These are phyloP conservation scores for Serendipita indica DNA, from an alignment of 768 basidiomycete genomes.

Conservation along the genomic window DNA sequence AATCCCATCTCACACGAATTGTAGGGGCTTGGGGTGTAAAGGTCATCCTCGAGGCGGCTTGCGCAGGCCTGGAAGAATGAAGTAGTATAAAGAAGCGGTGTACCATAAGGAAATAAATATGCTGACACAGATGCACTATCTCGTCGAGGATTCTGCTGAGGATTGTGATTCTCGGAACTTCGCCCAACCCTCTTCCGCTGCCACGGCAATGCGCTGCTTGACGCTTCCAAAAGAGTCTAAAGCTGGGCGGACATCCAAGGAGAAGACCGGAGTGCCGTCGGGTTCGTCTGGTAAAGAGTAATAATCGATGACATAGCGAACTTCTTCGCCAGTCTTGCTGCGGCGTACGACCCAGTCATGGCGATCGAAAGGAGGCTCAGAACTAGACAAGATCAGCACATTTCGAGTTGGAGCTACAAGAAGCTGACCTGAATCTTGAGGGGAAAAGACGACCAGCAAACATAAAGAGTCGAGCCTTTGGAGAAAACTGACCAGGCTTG, in stretches of 20 bases:
- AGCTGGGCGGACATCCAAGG: conserved; percentile 89
- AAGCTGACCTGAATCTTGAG: conserved; percentile 71
- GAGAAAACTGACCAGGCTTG: conserved; percentile 81
- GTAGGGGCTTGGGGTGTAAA: conserved; percentile 74
- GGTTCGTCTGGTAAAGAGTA: conserved; percentile 82
- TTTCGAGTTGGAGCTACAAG: no score
- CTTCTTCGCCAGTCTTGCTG: conserved; percentile 60
- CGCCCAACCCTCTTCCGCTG: conserved; percentile 53
- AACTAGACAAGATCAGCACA: conserved; percentile 30
- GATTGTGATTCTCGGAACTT: not conserved
- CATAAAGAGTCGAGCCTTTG: conserved; percentile 80
- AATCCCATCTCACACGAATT: not conserved
- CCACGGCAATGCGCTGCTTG: conserved; percentile 53
- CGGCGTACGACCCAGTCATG: conserved; percentile 95
- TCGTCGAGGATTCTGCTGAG: not conserved
- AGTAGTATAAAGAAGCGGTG: conserved; percentile 1
- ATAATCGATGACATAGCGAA: conserved; percentile 96
- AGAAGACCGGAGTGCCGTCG: conserved; percentile 89
- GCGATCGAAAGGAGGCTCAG: conserved; percentile 89
- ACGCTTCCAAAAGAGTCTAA: conserved; percentile 71
- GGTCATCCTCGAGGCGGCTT: conserved; percentile 41
- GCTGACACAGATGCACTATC: not conserved
- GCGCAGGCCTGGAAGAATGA: not conserved
- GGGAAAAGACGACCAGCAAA: conserved; percentile 84
- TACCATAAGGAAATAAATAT: conserved; percentile 9